Evolutionary conservation across 148 eudicot genomes (phyloP).

Genomic region (Rhododendron williamsianum): DNA sequence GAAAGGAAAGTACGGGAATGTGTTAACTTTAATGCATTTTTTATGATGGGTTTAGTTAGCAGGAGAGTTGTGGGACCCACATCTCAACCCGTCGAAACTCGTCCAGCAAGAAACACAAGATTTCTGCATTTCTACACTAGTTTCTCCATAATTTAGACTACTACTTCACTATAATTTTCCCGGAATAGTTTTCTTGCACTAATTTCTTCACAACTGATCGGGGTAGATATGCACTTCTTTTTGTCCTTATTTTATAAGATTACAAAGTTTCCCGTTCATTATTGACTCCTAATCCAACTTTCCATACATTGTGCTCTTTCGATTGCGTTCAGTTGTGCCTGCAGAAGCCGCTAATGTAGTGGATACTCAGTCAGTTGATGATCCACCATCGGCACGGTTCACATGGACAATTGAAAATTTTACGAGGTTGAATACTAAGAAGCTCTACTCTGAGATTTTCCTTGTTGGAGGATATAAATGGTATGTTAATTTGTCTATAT

Average conservation of each 20-base stretch:
- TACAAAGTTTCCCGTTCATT: not conserved
- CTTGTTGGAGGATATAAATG: conserved; percentile 28
- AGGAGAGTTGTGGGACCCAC: not conserved
- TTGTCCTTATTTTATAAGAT: not conserved
- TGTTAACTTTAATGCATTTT: too few relatives aligned
- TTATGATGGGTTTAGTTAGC: not conserved
- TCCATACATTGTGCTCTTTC: not conserved
- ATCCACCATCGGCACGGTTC: conserved; percentile 22
- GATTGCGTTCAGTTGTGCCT: conserved; percentile 9
- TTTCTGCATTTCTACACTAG: not conserved
- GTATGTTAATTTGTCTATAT: conserved; percentile 10
- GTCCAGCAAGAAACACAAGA: not conserved
- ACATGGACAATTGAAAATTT: conserved; percentile 31
- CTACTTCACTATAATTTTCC: not conserved
- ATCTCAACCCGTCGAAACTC: not conserved
- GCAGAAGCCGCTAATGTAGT: conserved; percentile 14
- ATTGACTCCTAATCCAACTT: not conserved
- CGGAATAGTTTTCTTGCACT: not conserved
- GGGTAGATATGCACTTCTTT: not conserved
- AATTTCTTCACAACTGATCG: not conserved
- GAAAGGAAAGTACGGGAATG: not conserved
- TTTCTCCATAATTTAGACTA: not conserved
- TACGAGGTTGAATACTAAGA: conserved; percentile 24
- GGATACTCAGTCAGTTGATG: conserved; percentile 21
- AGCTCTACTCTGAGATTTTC: conserved; percentile 24